Evolutionary conservation across 192 early-diverging fungal species (phyloP), one percentile per base, ranked within the genome.

Genomic region (Lobosporangium transversale): DNA sequence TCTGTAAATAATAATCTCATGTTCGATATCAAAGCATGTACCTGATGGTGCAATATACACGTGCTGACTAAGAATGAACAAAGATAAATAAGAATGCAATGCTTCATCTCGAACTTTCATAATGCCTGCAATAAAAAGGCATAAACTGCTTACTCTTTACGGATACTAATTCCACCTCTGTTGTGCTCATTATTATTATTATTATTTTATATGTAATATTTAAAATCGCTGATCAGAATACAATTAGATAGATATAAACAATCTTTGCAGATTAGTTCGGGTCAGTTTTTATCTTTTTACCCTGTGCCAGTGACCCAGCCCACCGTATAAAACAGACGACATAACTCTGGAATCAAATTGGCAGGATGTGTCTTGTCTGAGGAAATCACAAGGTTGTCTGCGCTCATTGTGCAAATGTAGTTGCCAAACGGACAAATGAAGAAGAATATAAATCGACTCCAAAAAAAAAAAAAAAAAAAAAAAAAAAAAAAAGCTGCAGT

Each of bases 271-370:
- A 1, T 3, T 12, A 15, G 23, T 21, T 4, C 24, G 26, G 51
- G 10, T 12, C 5, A 31, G 17, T 14, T 10, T 64, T 31, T 20
- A 3, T 21, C 18, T 10, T 53, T 80, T 56, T 81, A 89, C 88
- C 96, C 97, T 0, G 97, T 97, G 21, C 97, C 97, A 2, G 95
- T 98, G 37, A 97, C 93, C 95, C 95, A 98, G 21, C 97, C 97
- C 15, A 92, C 84, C 29, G 80, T 78, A 85, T 96, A 98, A 78
- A 98, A 96, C 55, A 89, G 84, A 52, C 84, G 80, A 73, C 97
- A 97, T 18, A 98, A 89, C 68, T 94, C 93, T 27, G 97, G 95
- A 56, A 98, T 97, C 67, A 98, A 82, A 83, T 96, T 91, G n/a
- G 89, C 74, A 17, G 91, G 91, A 57, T 93, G 91, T 27, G 81